These are phyloP conservation scores for Meyerozyma guilliermondii DNA, from an alignment of 1,139 yeast species.

Conservation along the genomic window DNA sequence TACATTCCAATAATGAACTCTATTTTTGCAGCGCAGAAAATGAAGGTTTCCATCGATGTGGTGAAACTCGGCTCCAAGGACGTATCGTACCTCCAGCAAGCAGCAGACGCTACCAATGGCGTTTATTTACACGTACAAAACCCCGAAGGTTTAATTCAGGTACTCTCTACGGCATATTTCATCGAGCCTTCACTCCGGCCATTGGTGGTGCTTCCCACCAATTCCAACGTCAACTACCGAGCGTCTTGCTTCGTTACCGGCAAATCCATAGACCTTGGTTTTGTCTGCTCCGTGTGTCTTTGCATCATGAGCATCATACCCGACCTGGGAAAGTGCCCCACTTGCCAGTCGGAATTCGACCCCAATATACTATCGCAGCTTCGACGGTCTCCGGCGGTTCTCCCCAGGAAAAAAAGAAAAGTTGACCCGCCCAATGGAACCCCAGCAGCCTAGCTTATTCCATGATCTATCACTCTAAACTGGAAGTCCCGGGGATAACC, in stretches of 20 bases:
- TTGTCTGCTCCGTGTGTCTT: constrained; percentile 91
- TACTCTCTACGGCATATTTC: constrained; percentile 57
- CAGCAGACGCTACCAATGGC: constrained; percentile 93
- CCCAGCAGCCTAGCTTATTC: constrained; percentile 6
- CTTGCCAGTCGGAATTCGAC: constrained; percentile 48
- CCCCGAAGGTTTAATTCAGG: constrained; percentile 74
- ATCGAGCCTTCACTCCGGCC: constrained; percentile 80
- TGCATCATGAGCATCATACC: constrained; percentile 71
- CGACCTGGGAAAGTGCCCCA: constrained; percentile 50
- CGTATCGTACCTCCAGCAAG: constrained; percentile 89
- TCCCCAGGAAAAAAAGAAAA: constrained; percentile 45
- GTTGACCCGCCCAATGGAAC: constrained; percentile 2
- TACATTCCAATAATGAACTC: constrained; percentile 95
- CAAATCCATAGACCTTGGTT: constrained; percentile 85
- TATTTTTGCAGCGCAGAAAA: constrained; percentile 92
- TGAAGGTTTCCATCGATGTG: constrained; percentile 85
- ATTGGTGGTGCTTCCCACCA: constrained; percentile 75
- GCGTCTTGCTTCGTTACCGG: constrained; percentile 94
- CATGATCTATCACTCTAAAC: constrained; percentile 33
- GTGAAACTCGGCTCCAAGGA: constrained; percentile 69
- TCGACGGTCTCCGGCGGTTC: constrained; percentile 29
- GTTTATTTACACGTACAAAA: constrained; percentile 73
- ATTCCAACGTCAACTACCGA: constrained; percentile 82
- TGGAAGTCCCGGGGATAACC: constrained; percentile 41
- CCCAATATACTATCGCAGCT: constrained; percentile 39